Evolutionary conservation across 116 monocot species (phyloP).

Genomic region (Cymodocea nodosa): DNA sequence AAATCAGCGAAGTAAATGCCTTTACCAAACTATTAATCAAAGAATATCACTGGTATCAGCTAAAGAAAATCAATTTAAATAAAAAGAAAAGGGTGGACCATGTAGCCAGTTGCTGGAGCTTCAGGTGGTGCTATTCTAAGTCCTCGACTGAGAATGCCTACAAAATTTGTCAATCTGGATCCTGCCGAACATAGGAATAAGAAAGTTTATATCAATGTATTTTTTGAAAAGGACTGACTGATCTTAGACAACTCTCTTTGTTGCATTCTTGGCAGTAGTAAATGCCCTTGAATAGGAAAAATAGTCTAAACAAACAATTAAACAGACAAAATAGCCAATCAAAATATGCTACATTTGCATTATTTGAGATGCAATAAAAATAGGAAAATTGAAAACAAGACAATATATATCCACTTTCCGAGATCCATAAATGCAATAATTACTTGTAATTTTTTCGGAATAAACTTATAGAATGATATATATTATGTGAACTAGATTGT

Average conservation of each 20-base stretch:
- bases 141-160: conserved; percentile 94
- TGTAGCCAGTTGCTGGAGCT: conserved; percentile 91
- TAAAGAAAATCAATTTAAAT: neutral
- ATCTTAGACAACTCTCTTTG: neutral
- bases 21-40: conserved; percentile 72
- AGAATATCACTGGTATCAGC: neutral
- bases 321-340: neutral
- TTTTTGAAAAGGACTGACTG: neutral
- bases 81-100: conserved; percentile 42
- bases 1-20: conserved; percentile 97
- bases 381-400: no score
- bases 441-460: no score
- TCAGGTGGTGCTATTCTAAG: conserved; percentile 94
- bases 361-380: no score
- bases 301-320: no score
- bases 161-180: conserved; percentile 93
- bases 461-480: no score
- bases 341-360: neutral
- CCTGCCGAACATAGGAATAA: conserved; percentile 30
- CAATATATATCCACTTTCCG: no score
- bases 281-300: no score
- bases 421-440: no score
- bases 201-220: neutral
- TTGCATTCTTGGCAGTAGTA: no score
- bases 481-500: no score